These are phyloP conservation scores for Debaryomyces psychrophilus DNA, from an alignment of 1,139 yeast genomes.

Conservation along the genomic window DNA sequence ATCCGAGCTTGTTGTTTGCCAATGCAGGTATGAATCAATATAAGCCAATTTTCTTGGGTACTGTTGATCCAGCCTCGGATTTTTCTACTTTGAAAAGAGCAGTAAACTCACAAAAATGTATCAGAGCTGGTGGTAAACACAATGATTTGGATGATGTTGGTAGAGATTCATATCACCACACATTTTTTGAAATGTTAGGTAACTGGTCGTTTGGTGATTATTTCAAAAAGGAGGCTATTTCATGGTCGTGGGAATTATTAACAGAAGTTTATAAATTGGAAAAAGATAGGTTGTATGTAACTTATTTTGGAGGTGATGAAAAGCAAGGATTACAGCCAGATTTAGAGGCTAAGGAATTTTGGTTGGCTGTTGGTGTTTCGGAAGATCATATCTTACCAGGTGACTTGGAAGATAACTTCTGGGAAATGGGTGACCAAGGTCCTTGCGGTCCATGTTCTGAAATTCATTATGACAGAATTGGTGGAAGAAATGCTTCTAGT, in stretches of 20 bases:
- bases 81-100: slow-evolving; percentile 86
- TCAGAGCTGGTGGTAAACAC: slow-evolving; percentile 99
- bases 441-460: slow-evolving; percentile 99
- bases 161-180: slow-evolving; percentile 94
- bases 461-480: slow-evolving; percentile 95
- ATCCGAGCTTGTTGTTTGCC: slow-evolving; percentile 92
- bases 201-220: slow-evolving; percentile 99
- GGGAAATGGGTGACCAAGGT: slow-evolving; percentile 99
- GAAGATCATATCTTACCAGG: slow-evolving; percentile 96
- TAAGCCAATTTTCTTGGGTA: slow-evolving; percentile 94
- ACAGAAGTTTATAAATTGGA: slow-evolving; percentile 82
- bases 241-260: slow-evolving; percentile 87
- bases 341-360: slow-evolving; percentile 84
- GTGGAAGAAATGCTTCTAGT: slow-evolving; percentile 91
- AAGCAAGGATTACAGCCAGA: slow-evolving; percentile 88
- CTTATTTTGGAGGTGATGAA: slow-evolving; percentile 93
- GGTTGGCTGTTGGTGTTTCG: slow-evolving; percentile 86
- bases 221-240: slow-evolving; percentile 90
- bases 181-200: slow-evolving; percentile 98
- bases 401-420: slow-evolving; percentile 84
- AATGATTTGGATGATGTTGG: slow-evolving; percentile 99
- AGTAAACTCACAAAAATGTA: slow-evolving; percentile 94
- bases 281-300: slow-evolving; percentile 81
- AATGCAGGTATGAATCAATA: slow-evolving; percentile 99
- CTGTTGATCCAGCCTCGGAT: slow-evolving; percentile 92